Base-by-base conservation (phyloP, 2,329 filamentous ascomycete genomes). In the Geosmithia morbida region DNA sequence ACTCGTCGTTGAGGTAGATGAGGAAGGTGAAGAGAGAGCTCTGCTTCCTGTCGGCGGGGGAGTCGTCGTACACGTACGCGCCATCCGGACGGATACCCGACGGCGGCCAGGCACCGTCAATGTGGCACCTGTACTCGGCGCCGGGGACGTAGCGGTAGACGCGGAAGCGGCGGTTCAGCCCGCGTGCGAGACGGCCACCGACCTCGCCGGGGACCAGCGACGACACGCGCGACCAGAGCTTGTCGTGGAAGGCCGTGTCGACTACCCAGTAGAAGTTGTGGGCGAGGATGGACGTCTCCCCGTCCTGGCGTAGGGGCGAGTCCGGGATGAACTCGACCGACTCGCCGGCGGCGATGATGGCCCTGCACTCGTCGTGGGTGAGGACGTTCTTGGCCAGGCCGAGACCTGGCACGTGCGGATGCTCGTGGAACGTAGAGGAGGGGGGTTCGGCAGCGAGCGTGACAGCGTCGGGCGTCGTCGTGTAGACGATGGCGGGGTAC, bases 201-300 rank as follows among this genome's bases (percentile, higher is more conserved):
- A 83, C 65, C 0, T 62, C 61, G 0, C 64, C 57, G 0, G 82
- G 80, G 0, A 85, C 72, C 44, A 77, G 79, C 0, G 69, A 63
- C 2, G 69, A 63, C 2, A 85, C 73, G 14, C 81, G 71, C 0
- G 65, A 60, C 81, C 81, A 85, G 1, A 85, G 66, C 14, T 65
- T 69, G 48, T 81, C 72, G 54, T 80, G 75, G 58, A 85, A 84
- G 0, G 69, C 66, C 19, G 68, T 66, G 53, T 85, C 81, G 13
- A 79, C 69, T 8, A 85, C 68, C 81, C 81, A 85, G 65, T 85
- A 85, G 54, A 85, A 83, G 59, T 85, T 85, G 64, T 85, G 81
- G 0, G 81, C 81, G 1, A 85, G 61, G 44, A 85, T 72, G 55
- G 78, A 83, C 20, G 70, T 69, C 47, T 83, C 78, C 16, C 76